Evolutionary conservation across 441 rosid genomes (phyloP).

Genomic region (Populus hybrid): DNA sequence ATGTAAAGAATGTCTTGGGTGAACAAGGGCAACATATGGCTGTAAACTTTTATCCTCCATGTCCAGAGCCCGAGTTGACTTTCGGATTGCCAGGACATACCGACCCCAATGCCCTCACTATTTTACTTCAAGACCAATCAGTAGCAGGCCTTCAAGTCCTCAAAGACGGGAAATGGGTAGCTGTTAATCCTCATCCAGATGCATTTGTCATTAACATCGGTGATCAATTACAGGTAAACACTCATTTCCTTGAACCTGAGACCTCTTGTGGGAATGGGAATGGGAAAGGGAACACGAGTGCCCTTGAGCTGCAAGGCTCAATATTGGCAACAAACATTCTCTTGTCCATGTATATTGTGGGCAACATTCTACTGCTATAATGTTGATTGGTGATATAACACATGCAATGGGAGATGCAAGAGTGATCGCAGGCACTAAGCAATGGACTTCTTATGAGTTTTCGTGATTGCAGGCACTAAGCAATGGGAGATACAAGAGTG

Average conservation of each 20-base stretch:
- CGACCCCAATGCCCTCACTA: slow-evolving; percentile 45
- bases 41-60: slow-evolving; percentile 55
- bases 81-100: slow-evolving; percentile 49
- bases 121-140: slow-evolving; percentile 47
- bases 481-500: slow-evolving; percentile 51
- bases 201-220: slow-evolving; percentile 57
- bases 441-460: not conserved
- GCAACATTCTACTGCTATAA: too few species aligned
- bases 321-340: too few species aligned
- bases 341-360: too few species aligned
- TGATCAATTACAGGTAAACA: slow-evolving; percentile 49
- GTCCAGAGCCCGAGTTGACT: slow-evolving; percentile 55
- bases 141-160: slow-evolving; percentile 50
- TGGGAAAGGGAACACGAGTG: too few species aligned
- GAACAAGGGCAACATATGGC: slow-evolving; percentile 64
- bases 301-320: too few species aligned
- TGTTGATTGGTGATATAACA: too few species aligned
- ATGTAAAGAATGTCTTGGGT: slow-evolving; percentile 31
- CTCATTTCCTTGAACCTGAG: too few species aligned
- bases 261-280: too few species aligned
- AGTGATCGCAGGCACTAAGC: too few species aligned
- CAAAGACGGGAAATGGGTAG: slow-evolving; percentile 42
- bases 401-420: too few species aligned
- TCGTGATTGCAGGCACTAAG: slow-evolving; percentile 28
- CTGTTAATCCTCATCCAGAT: slow-evolving; percentile 47